These are phyloP conservation scores for Cercospora sp. DNA, from an alignment of 2,329 filamentous ascomycete genomes.

Conservation along the genomic window DNA sequence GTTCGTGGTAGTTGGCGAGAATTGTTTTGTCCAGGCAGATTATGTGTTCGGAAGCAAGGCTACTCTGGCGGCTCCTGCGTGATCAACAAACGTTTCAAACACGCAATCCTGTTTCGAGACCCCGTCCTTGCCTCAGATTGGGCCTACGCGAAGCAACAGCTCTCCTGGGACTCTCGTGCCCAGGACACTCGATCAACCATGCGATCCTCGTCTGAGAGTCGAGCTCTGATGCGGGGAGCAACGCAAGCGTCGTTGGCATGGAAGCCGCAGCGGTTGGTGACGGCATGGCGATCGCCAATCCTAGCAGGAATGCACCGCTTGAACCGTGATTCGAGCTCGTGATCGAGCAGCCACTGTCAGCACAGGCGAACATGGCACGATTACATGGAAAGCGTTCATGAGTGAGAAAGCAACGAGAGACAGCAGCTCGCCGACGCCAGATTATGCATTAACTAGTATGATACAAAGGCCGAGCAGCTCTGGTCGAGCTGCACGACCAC, in stretches of 20 bases:
- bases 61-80: not conserved
- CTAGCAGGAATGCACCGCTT: not conserved
- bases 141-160: not conserved
- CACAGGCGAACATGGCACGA: not conserved
- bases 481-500: slow-evolving; percentile 17
- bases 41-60: not conserved
- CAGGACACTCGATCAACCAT: not conserved
- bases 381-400: not conserved
- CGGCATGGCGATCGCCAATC: not conserved
- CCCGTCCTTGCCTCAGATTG: not conserved
- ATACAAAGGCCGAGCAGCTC: slow-evolving; percentile 26
- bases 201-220: not conserved
- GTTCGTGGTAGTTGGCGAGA: not conserved
- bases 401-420: not conserved
- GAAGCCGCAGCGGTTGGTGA: slow-evolving; percentile 1
- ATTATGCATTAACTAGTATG: slow-evolving; percentile 31
- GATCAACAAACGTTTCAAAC: slow-evolving; percentile 5
- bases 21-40: not conserved
- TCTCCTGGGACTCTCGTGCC: not conserved
- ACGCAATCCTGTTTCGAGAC: not conserved
- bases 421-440: not conserved
- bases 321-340: slow-evolving; percentile 1
- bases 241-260: slow-evolving; percentile 7
- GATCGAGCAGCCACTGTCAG: not conserved
- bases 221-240: slow-evolving; percentile 1